Conservation (phyloP, 2,329 filamentous ascomycete genomes). For the Penicillium hesseltinei region DNA sequence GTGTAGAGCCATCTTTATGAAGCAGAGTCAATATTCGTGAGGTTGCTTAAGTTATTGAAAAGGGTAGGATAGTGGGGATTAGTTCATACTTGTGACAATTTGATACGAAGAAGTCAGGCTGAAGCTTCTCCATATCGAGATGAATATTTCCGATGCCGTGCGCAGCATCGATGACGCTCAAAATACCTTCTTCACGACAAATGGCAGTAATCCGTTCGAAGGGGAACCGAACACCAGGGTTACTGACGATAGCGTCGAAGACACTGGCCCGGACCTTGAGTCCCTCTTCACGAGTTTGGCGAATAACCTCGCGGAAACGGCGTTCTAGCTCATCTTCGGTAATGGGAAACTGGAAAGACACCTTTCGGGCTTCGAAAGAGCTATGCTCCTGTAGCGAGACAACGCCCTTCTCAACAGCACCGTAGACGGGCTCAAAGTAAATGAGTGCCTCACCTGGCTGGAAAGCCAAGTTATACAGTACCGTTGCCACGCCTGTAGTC, state of each 20-base stretch:
- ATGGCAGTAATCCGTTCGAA: slow-evolving; percentile 65
- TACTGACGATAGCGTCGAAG: slow-evolving; percentile 77
- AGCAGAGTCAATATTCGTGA: slow-evolving; percentile 9
- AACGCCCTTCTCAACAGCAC: slow-evolving; percentile 71
- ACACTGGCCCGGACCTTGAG: slow-evolving; percentile 66
- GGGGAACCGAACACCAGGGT: slow-evolving; percentile 76
- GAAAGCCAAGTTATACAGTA: slow-evolving; percentile 73
- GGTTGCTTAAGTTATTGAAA: neutral
- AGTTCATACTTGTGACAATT: slow-evolving; percentile 71
- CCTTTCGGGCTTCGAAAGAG: slow-evolving; percentile 49
- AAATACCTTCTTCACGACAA: slow-evolving; percentile 65
- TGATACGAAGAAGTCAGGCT: slow-evolving; percentile 81
- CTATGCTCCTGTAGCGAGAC: slow-evolving; percentile 70
- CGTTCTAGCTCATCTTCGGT: slow-evolving; percentile 65
- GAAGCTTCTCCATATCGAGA: slow-evolving; percentile 63
- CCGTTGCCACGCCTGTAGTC: slow-evolving; percentile 66
- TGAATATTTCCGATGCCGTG: slow-evolving; percentile 79
- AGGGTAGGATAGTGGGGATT: neutral
- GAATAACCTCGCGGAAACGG: slow-evolving; percentile 60
- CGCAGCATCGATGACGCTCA: slow-evolving; percentile 79
- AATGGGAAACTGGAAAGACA: slow-evolving; percentile 67
- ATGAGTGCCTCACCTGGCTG: slow-evolving; percentile 68
- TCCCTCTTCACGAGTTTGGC: slow-evolving; percentile 53
- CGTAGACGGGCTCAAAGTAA: slow-evolving; percentile 77
- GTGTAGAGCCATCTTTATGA: slow-evolving; percentile 69